Conservation (phyloP, 1,284 basidiomycete genomes). For the Trametes versicolor region DNA sequence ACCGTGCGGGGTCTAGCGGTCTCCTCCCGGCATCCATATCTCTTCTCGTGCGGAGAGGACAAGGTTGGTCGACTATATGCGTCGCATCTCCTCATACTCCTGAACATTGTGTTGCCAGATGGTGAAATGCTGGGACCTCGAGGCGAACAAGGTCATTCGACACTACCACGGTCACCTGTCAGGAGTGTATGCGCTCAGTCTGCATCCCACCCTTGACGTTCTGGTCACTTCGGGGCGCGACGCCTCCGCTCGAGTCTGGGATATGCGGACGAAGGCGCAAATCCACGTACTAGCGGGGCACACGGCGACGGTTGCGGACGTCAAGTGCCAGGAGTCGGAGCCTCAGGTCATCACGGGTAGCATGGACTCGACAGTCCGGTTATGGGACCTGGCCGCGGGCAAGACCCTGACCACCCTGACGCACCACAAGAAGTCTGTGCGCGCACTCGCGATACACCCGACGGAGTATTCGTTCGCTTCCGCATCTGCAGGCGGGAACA, state of each 20-base stretch:
- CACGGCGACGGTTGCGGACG: constrained; percentile 93
- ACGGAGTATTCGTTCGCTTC: constrained; percentile 97
- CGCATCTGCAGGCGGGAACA: constrained; percentile 95
- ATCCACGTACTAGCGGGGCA: constrained; percentile 95
- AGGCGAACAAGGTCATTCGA: constrained; percentile 98
- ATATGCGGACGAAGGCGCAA: constrained; percentile 98
- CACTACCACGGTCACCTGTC: constrained; percentile 99
- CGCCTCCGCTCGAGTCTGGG: constrained; percentile 97
- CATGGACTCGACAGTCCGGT: constrained; percentile 96
- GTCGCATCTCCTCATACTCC: background rate
- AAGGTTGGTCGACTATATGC: constrained; percentile 63
- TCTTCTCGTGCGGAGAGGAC: constrained; percentile 98
- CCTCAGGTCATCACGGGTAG: constrained; percentile 98
- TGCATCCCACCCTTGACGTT: constrained; percentile 97
- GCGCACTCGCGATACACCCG: constrained; percentile 93
- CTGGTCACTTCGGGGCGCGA: constrained; percentile 96
- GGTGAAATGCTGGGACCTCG: constrained; percentile 99
- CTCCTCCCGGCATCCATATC: constrained; percentile 92
- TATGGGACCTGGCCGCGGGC: constrained; percentile 99
- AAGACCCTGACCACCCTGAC: constrained; percentile 96
- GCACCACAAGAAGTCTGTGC: constrained; percentile 98
- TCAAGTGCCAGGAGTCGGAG: constrained; percentile 95
- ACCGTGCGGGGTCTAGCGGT: constrained; percentile 96
- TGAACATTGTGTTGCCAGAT: constrained; percentile 62
- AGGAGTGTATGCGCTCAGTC: constrained; percentile 90